Evolutionary conservation across 2,329 filamentous ascomycete genomes (phyloP).

Genomic region (Pseudopithomyces chartarum): DNA sequence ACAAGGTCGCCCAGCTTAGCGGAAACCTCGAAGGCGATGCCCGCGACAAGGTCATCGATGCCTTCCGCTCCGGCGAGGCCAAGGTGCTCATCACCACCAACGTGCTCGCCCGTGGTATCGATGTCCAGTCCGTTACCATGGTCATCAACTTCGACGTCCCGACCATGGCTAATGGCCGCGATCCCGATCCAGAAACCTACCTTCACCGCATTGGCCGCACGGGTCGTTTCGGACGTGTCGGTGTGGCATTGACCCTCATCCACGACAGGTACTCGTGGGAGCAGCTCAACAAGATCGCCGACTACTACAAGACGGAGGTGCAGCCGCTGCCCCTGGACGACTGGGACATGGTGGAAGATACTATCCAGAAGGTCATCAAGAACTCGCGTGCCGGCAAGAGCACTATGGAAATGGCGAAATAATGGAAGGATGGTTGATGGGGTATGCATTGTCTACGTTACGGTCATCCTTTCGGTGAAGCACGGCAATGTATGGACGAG

Average conservation of each 20-base stretch:
- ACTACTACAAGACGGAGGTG: constrained; percentile 79
- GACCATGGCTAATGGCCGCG: constrained; percentile 60
- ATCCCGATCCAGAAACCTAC: constrained; percentile 91
- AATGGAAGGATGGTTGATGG: constrained; percentile 11
- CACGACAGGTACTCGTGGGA: constrained; percentile 82
- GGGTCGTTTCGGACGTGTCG: constrained; percentile 93
- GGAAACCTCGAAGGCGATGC: constrained; percentile 83
- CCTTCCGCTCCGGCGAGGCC: constrained; percentile 82
- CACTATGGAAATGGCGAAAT: constrained; percentile 46
- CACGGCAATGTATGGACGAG: too few relatives aligned
- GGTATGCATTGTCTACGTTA: not conserved
- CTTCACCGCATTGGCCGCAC: constrained; percentile 97
- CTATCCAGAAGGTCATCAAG: constrained; percentile 69
- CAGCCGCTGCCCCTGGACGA: constrained; percentile 82
- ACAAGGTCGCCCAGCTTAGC: constrained; percentile 88
- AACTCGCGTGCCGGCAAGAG: constrained; percentile 47
- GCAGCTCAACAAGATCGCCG: constrained; percentile 78
- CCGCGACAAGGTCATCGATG: constrained; percentile 82
- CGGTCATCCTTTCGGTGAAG: not conserved
- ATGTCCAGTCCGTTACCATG: constrained; percentile 90
- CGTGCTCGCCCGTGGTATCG: constrained; percentile 92
- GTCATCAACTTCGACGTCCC: constrained; percentile 89
- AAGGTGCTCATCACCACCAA: constrained; percentile 99
- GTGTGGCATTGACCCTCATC: constrained; percentile 94
- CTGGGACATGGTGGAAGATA: constrained; percentile 87